phyloP scores from a whole-genome alignment of 2,329 filamentous ascomycete species.

The Emmonsia crescens region DNA sequence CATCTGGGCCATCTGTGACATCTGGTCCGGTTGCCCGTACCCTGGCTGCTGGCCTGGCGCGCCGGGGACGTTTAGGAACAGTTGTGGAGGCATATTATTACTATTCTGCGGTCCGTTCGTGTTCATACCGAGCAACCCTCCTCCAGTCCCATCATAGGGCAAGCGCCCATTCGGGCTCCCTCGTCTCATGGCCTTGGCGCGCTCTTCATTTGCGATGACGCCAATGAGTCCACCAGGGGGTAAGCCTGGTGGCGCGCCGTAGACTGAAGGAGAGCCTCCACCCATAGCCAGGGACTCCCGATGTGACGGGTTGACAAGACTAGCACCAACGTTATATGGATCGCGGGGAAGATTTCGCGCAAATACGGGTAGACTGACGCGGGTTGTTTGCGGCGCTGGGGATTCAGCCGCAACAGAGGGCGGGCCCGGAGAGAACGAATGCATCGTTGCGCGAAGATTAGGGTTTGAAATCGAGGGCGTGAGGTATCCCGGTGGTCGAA shows the following conservation, averaged over 20 bases:
- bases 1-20: slow-evolving; percentile 75
- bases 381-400: slow-evolving; percentile 29
- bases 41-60: slow-evolving; percentile 16
- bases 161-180: slow-evolving; percentile 60
- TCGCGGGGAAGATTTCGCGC: slow-evolving; percentile 72
- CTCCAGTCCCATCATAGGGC: slow-evolving; percentile 23
- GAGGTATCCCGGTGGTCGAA: slow-evolving; percentile 60
- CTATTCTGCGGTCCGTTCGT: slow-evolving; percentile 4
- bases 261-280: slow-evolving; percentile 42
- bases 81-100: background rate
- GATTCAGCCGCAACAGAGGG: slow-evolving; percentile 49
- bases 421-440: slow-evolving; percentile 41
- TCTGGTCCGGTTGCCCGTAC: slow-evolving; percentile 60
- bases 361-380: slow-evolving; percentile 61
- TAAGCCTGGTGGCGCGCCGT: slow-evolving; percentile 29
- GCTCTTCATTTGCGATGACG: slow-evolving; percentile 77
- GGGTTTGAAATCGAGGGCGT: slow-evolving; percentile 57
- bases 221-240: slow-evolving; percentile 74
- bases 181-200: slow-evolving; percentile 63
- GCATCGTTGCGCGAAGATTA: slow-evolving; percentile 52
- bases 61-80: slow-evolving; percentile 7
- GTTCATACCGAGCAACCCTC: slow-evolving; percentile 21
- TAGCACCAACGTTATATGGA: slow-evolving; percentile 64
- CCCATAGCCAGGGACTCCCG: slow-evolving; percentile 65
- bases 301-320: slow-evolving; percentile 59